These are phyloP conservation scores for Cetradonia linearis DNA, from an alignment of 495 filamentous ascomycete species.

Conservation along the genomic window DNA sequence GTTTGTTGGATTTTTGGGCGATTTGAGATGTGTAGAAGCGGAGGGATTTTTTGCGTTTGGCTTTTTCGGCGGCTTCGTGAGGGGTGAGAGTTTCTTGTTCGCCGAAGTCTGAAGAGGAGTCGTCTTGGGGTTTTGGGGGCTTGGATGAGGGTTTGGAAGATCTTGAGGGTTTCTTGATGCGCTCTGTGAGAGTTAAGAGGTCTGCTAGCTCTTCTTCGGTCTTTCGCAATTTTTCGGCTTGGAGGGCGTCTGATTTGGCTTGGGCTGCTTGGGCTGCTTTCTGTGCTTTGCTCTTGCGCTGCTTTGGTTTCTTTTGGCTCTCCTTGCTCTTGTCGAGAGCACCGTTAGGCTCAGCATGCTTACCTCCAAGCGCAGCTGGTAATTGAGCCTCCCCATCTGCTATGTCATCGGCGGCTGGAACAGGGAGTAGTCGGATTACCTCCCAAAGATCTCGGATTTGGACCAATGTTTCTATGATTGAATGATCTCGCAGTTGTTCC, in stretches of 20 bases:
- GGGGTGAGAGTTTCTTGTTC: constrained; percentile 52
- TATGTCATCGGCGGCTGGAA: constrained; percentile 24
- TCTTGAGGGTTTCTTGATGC: constrained; percentile 28
- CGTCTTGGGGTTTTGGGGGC: constrained; percentile 26
- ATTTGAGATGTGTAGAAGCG: constrained; percentile 97
- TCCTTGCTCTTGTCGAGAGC: constrained; percentile 4
- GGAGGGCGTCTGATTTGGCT: constrained; percentile 43
- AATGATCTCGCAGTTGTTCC: constrained; percentile 69
- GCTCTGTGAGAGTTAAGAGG: constrained; percentile 37
- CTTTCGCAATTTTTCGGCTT: constrained; percentile 43
- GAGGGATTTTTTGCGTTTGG: constrained; percentile 71
- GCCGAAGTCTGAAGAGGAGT: constrained; percentile 54
- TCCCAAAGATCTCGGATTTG: constrained; percentile 73
- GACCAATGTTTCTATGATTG: constrained; percentile 76
- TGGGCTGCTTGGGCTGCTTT: constrained; percentile 40
- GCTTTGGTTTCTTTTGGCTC: constrained; percentile 27
- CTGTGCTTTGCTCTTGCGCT: constrained; percentile 43
- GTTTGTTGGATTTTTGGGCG: constrained; percentile 80
- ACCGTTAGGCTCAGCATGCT: constrained; percentile 18
- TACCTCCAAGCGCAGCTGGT: constrained; percentile 20
- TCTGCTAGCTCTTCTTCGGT: constrained; percentile 65
- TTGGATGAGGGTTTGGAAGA: constrained; percentile 30
- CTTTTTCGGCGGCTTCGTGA: constrained; percentile 70
- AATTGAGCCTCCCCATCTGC: constrained; percentile 19
- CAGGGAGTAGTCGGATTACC: constrained; percentile 49